Evolutionary conservation across 176 grass and related monocot species (phyloP), one percentile per base, ranked within the genome.

Genomic region (Cenchrus purpureus): DNA sequence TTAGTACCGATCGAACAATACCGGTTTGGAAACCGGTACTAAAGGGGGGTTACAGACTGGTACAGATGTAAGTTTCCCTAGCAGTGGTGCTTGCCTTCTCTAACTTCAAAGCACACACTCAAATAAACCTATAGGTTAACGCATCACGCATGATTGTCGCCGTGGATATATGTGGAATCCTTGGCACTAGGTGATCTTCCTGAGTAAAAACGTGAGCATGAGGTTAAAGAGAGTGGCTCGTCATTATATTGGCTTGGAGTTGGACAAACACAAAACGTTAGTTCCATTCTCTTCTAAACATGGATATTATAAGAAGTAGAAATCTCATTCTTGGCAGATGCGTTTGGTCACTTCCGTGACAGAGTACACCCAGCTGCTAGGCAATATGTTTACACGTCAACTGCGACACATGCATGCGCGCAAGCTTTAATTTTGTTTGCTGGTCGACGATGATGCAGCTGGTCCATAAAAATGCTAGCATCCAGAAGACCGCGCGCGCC

Each of bases 341-440:
- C 82, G n/a, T 76, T 64, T 85, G 50, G 37, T 37, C 14, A 44
- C 73, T 69, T 85, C n/a, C n/a, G 22, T 45, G 79, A 69, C 19
- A 1, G 49, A 17, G 49, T 60, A 22, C 20, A 74, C 20, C 20
- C 44, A 19, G 19, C 16, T 19, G 45, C 7, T 46, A 46, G 45
- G 7, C 45, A 60, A 2, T 14, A 10, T 60, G 14, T 56, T 54
- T 14, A 46, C 45, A 46, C 45, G 45, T 46, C 45, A 54, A 54
- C 52, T 54, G 45, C 13, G 52, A 54, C 52, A 56, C 53, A 56
- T 57, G 56, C 53, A 56, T 20, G 56, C 17, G 45, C n/a, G 10
- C 68, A 48, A 22, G 44, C 1, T 40, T 40, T 40, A 40, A 6
- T 61, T 55, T 22, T 59, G 31, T 31, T 7, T 20, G 67, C 25